These are phyloP conservation scores for Scheffersomyces illinoinensis DNA, from an alignment of 1,139 yeast species.

Conservation along the genomic window DNA sequence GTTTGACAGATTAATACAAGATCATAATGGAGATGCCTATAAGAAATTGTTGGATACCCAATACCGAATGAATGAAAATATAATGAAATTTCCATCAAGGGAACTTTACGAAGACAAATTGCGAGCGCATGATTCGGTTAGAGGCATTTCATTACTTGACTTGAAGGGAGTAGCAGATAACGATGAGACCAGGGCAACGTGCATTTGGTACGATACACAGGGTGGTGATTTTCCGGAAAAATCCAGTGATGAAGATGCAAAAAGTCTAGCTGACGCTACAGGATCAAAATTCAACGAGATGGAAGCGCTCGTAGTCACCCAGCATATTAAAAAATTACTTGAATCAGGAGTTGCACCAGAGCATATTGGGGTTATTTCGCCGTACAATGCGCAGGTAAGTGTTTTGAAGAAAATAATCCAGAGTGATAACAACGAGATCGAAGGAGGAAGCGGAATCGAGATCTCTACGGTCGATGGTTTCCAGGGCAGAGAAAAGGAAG, in stretches of 20 bases:
- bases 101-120: constrained; percentile 65
- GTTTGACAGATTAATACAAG: constrained; percentile 73
- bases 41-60: constrained; percentile 66
- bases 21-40: constrained; percentile 49
- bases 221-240: constrained; percentile 80
- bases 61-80: constrained; percentile 79
- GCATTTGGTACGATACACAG: constrained; percentile 88
- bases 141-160: constrained; percentile 53
- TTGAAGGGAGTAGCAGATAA: constrained; percentile 48
- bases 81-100: constrained; percentile 78
- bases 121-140: constrained; percentile 63
- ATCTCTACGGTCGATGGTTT: constrained; percentile 50
- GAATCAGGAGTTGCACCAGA: constrained; percentile 46
- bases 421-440: constrained; percentile 15
- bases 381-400: constrained; percentile 85
- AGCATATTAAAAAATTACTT: constrained; percentile 55
- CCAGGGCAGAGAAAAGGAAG: constrained; percentile 73
- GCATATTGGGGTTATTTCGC: constrained; percentile 81
- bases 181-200: constrained; percentile 31
- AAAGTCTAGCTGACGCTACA: constrained; percentile 13
- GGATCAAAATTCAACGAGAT: constrained; percentile 70
- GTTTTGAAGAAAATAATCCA: constrained; percentile 49
- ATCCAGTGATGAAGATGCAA: constrained; percentile 40
- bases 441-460: constrained; percentile 23
- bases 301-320: constrained; percentile 62